Conservation (phyloP, 2,329 filamentous ascomycete species). For the Hypoxylon sp. region DNA sequence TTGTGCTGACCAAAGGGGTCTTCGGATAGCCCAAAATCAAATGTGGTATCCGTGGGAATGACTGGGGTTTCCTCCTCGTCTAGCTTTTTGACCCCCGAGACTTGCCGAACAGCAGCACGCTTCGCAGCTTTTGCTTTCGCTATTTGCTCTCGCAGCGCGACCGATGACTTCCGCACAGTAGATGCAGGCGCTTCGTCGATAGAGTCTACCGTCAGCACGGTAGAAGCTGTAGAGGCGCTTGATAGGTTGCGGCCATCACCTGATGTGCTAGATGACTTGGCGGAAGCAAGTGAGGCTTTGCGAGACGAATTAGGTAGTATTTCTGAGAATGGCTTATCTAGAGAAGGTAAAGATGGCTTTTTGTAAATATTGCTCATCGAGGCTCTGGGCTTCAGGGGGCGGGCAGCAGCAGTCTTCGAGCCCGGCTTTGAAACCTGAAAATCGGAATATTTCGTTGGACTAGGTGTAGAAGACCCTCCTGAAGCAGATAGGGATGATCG, state of each 20-base stretch:
- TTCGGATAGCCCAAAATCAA: slow-evolving; percentile 68
- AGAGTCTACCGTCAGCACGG: slow-evolving; percentile 53
- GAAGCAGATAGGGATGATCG: slow-evolving; percentile 51
- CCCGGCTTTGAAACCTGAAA: slow-evolving; percentile 55
- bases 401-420: slow-evolving; percentile 60
- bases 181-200: slow-evolving; percentile 48
- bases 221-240: slow-evolving; percentile 54
- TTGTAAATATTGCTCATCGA: slow-evolving; percentile 66
- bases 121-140: slow-evolving; percentile 90
- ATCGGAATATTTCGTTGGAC: slow-evolving; percentile 53
- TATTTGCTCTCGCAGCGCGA: slow-evolving; percentile 87
- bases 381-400: slow-evolving; percentile 62
- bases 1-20: slow-evolving; percentile 79
- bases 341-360: slow-evolving; percentile 64
- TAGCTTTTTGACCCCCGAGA: slow-evolving; percentile 41
- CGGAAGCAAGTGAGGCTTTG: slow-evolving; percentile 56
- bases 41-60: slow-evolving; percentile 61
- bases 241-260: slow-evolving; percentile 53
- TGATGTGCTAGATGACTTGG: slow-evolving; percentile 55
- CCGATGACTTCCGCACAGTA: slow-evolving; percentile 74
- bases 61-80: slow-evolving; percentile 54
- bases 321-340: slow-evolving; percentile 51
- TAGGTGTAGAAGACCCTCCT: slow-evolving; percentile 51
- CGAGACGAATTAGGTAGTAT: slow-evolving; percentile 50
- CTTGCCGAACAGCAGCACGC: slow-evolving; percentile 62